Conservation (phyloP, 2,329 filamentous ascomycete species). For the Drechslera avenae region DNA sequence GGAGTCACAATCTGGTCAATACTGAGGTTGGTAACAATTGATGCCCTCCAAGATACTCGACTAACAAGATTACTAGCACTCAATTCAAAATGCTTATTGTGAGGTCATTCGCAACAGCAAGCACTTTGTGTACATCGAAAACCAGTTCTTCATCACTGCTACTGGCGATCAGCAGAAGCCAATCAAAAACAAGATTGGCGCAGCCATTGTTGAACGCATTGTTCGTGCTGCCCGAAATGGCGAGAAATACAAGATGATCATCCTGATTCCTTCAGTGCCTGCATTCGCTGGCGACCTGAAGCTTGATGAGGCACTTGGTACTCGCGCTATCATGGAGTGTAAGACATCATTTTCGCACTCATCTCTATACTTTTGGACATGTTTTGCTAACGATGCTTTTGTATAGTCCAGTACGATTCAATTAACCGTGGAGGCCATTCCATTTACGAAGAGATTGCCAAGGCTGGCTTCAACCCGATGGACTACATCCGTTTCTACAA, state of each 20-base stretch:
- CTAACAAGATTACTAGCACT: conserved; percentile 59
- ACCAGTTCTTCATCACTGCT: conserved; percentile 88
- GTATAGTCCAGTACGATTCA: conserved; percentile 70
- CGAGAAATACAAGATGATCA: conserved; percentile 74
- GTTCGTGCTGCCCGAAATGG: conserved; percentile 68
- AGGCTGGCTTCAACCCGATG: conserved; percentile 70
- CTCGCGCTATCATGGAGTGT: conserved; percentile 80
- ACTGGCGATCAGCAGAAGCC: conserved; percentile 73
- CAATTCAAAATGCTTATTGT: conserved; percentile 84
- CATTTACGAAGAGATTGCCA: conserved; percentile 73
- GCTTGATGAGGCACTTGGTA: conserved; percentile 73
- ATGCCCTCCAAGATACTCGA: neutral
- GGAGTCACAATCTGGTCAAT: conserved; percentile 61
- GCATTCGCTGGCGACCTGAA: conserved; percentile 82
- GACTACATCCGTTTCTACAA: conserved; percentile 86
- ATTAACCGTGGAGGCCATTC: conserved; percentile 78
- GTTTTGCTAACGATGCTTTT: neutral
- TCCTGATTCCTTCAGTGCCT: conserved; percentile 79
- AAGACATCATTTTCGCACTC: neutral
- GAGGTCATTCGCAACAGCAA: conserved; percentile 70
- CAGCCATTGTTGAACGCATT: conserved; percentile 78
- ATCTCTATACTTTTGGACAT: neutral
- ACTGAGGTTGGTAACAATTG: conserved; percentile 54
- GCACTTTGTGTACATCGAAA: conserved; percentile 81
- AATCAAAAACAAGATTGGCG: conserved; percentile 77